These are phyloP conservation scores for Sonneratia caseolaris DNA, from an alignment of 345 rosid species.

Conservation along the genomic window DNA sequence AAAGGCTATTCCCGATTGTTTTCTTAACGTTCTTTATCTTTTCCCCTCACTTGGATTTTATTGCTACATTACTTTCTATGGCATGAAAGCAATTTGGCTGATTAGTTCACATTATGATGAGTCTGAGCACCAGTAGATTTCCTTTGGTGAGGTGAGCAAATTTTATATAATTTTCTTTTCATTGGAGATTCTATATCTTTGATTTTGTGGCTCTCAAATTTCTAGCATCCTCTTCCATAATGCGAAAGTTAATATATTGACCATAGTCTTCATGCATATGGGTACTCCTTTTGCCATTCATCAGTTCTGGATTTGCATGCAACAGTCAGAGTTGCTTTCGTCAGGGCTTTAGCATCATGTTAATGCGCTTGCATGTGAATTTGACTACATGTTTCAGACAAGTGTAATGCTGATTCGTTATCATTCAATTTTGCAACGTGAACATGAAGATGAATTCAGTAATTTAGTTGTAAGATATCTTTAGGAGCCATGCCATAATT, in stretches of 20 bases:
- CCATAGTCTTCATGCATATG: too few relatives aligned
- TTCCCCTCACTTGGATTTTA: background rate
- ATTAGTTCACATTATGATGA: background rate
- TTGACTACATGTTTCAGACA: background rate
- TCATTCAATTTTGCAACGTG: background rate
- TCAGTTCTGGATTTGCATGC: too few relatives aligned
- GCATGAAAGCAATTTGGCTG: background rate
- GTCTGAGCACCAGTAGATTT: background rate
- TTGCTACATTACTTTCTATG: background rate
- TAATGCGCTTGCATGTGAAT: background rate
- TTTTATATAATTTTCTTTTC: too few relatives aligned
- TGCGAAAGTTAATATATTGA: too few relatives aligned
- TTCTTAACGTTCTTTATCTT: background rate
- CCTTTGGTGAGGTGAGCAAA: background rate
- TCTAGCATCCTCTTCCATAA: background rate
- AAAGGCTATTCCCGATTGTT: background rate
- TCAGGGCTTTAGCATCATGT: background rate
- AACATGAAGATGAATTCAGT: background rate
- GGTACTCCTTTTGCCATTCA: too few relatives aligned
- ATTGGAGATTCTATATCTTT: too few relatives aligned
- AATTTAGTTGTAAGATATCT: background rate
- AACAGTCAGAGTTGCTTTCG: background rate
- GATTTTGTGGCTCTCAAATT: too few relatives aligned
- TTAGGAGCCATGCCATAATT: background rate
- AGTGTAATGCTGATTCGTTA: background rate